phyloP scores from a whole-genome alignment of 352 stramenopile genomes.

The Elongisporangium undulatum region DNA sequence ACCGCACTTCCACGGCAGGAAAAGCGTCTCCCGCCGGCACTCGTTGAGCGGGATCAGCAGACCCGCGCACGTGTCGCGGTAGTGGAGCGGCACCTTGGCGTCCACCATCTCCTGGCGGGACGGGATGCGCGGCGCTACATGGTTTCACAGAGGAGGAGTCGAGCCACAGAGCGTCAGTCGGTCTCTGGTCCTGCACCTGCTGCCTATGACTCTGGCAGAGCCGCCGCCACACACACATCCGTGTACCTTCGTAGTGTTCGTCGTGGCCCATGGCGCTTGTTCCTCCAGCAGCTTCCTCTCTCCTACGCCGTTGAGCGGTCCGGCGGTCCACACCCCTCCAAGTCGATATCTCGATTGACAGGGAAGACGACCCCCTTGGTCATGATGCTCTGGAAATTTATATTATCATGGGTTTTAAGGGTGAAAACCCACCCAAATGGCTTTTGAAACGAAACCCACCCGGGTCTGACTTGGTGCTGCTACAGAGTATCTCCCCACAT shows the following conservation, averaged over 20 bases:
- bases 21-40: constrained; percentile 92
- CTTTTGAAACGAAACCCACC: neutral
- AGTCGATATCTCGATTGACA: neutral
- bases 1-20: constrained; percentile 94
- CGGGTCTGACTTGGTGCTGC: neutral
- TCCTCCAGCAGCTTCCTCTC: constrained; percentile 23
- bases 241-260: constrained; percentile 62
- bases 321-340: neutral
- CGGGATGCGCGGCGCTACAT: constrained; percentile 61
- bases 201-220: neutral
- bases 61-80: constrained; percentile 94
- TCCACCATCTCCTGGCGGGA: constrained; percentile 92
- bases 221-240: neutral
- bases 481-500: neutral
- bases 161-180: neutral
- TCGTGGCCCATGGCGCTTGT: constrained; percentile 40
- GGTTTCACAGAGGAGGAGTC: neutral
- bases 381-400: no score
- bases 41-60: constrained; percentile 96
- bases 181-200: neutral
- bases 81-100: constrained; percentile 91
- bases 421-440: neutral
- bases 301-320: constrained; percentile 5
- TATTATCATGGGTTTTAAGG: no score
- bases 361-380: neutral